Percentiles rank a stretch among this genome's conserved stretches.
These are phyloP conservation scores for Cadophora malorum DNA, from an alignment of 2,329 filamentous ascomycete species.

Conservation along the genomic window DNA sequence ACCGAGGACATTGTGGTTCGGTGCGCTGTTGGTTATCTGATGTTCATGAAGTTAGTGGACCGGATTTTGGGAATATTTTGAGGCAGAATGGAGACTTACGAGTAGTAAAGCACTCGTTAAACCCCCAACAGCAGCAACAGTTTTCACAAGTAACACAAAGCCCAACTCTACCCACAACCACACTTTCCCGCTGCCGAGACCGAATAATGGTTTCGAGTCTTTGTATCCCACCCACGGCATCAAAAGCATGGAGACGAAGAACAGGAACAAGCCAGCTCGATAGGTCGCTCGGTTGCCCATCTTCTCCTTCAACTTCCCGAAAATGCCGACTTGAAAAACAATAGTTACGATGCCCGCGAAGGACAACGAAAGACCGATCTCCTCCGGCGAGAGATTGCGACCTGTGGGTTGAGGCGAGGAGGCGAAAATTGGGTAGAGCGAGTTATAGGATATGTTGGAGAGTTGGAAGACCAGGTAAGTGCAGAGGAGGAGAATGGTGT, in stretches of 20 bases:
- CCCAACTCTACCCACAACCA: conserved; percentile 87
- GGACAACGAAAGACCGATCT: conserved; percentile 85
- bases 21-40: conserved; percentile 96
- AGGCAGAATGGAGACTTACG: no score
- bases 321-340: conserved; percentile 85
- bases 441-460: conserved; percentile 94
- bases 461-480: conserved; percentile 95
- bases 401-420: conserved; percentile 78
- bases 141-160: conserved; percentile 82
- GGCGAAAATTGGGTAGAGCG: conserved; percentile 91
- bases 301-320: conserved; percentile 77
- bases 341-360: conserved; percentile 88
- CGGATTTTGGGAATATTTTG: no score
- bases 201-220: conserved; percentile 61
- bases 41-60: no score
- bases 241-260: conserved; percentile 80
- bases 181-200: conserved; percentile 64
- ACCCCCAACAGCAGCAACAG: conserved; percentile 88
- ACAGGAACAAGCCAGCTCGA: conserved; percentile 75
- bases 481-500: conserved; percentile 79
- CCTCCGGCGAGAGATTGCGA: conserved; percentile 74
- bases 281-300: conserved; percentile 90
- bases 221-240: conserved; percentile 92
- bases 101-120: conserved; percentile 88
- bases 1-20: conserved; percentile 83